Evolutionary conservation across 2,329 filamentous ascomycete genomes (phyloP).

Genomic region (Blumeriella jaapii): DNA sequence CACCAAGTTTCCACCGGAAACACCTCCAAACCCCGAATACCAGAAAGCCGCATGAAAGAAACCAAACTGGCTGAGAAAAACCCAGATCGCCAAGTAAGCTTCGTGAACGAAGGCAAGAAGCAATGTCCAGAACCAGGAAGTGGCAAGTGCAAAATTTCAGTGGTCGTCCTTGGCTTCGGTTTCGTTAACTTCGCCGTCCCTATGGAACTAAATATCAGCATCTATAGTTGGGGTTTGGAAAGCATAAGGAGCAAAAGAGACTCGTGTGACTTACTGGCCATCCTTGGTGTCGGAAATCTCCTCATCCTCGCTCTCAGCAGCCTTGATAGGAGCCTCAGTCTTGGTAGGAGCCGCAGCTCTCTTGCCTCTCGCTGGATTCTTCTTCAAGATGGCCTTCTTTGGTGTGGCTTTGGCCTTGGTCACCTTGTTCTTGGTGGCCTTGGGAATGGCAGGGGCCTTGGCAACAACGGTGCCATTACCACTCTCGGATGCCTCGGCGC

Average conservation of each 20-base stretch:
- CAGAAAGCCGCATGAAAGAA: too few relatives aligned
- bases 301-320: constrained; percentile 1
- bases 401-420: constrained; percentile 18
- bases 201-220: background rate
- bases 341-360: background rate
- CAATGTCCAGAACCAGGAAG: too few relatives aligned
- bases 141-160: background rate
- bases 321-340: background rate
- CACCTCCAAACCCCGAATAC: too few relatives aligned
- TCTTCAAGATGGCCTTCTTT: constrained; percentile 3
- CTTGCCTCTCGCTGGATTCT: constrained; percentile 1
- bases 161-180: background rate
- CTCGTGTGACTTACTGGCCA: background rate
- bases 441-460: background rate
- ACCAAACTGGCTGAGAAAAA: too few relatives aligned
- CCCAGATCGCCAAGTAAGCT: too few relatives aligned
- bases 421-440: constrained; percentile 5
- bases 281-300: background rate
- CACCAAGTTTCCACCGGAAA: too few relatives aligned
- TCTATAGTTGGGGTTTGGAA: background rate
- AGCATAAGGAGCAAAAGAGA: background rate
- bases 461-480: background rate
- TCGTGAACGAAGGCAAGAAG: too few relatives aligned
- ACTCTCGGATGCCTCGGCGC: background rate
- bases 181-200: background rate